These are phyloP conservation scores for Podaxis sp. DNA, from an alignment of 768 basidiomycete species.

Conservation along the genomic window DNA sequence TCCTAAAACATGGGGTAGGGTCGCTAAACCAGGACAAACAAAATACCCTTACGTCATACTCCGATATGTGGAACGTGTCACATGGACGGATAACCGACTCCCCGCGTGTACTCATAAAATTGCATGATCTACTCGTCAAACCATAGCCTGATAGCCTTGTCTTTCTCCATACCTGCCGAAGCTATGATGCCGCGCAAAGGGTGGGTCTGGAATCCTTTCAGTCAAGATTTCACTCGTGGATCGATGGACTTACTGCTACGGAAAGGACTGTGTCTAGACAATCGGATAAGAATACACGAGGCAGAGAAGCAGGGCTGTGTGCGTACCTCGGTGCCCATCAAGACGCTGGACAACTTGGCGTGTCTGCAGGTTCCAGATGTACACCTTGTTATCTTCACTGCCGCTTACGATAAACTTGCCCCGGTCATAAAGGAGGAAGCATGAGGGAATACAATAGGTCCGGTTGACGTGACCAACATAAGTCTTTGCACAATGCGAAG, in stretches of 20 bases:
- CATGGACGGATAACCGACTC: neutral
- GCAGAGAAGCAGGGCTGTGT: neutral
- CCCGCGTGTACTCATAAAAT: neutral
- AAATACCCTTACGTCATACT: neutral
- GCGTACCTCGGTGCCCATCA: slow-evolving; percentile 75
- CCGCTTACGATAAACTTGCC: slow-evolving; percentile 80
- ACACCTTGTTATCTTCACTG: slow-evolving; percentile 85
- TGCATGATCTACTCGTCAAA: slow-evolving; percentile 31
- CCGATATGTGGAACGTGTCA: neutral
- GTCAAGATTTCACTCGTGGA: slow-evolving; percentile 3
- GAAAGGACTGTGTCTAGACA: slow-evolving; percentile 63
- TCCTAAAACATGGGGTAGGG: too few species aligned
- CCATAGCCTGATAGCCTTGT: slow-evolving; percentile 83
- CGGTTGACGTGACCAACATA: slow-evolving; percentile 85
- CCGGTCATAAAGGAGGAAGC: slow-evolving; percentile 48
- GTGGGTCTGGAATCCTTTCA: slow-evolving; percentile 52
- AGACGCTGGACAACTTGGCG: slow-evolving; percentile 70
- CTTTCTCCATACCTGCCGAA: slow-evolving; percentile 88
- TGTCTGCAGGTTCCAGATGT: slow-evolving; percentile 87
- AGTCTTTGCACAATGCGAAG: slow-evolving; percentile 88
- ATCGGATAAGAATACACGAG: slow-evolving; percentile 4
- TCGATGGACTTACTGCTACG: slow-evolving; percentile 53
- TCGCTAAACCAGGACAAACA: neutral
- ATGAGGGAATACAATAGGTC: slow-evolving; percentile 74
- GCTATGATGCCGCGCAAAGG: slow-evolving; percentile 74